phyloP scores from a whole-genome alignment of 225 moss, liverwort and hornwort genomes.

The Physcomitrium patens region DNA sequence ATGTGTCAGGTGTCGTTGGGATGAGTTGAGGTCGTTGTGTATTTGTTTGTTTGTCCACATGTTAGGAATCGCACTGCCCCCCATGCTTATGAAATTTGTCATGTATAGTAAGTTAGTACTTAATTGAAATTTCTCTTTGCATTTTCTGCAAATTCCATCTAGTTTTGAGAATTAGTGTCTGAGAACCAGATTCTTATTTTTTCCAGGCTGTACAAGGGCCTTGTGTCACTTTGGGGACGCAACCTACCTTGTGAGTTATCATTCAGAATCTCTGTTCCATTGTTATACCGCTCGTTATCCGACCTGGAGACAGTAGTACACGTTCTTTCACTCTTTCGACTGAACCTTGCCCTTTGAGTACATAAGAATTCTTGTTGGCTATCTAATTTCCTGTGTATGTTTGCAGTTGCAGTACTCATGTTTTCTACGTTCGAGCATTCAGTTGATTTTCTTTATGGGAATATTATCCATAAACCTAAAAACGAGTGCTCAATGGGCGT shows the following conservation, averaged over 20 bases:
- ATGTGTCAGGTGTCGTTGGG: background rate
- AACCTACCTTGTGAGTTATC: slow-evolving; percentile 63
- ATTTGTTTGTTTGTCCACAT: too few relatives aligned
- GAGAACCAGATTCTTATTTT: background rate
- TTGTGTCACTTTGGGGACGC: slow-evolving; percentile 70
- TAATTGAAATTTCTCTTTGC: too few relatives aligned
- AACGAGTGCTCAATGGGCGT: slow-evolving; percentile 46
- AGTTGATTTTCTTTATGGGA: slow-evolving; percentile 54
- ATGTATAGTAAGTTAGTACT: too few relatives aligned
- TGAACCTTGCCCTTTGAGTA: background rate
- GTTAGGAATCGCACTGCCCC: background rate
- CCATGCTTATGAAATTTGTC: background rate
- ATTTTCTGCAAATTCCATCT: background rate
- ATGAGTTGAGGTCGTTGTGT: too few relatives aligned
- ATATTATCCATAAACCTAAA: slow-evolving; percentile 42
- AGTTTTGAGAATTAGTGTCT: too few relatives aligned
- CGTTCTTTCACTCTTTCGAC: too few relatives aligned
- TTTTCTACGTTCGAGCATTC: slow-evolving; percentile 77
- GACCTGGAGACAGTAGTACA: background rate
- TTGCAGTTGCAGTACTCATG: slow-evolving; percentile 77
- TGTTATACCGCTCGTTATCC: background rate
- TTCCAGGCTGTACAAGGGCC: slow-evolving; percentile 66
- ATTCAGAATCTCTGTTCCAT: background rate
- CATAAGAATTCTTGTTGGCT: slow-evolving; percentile 3
- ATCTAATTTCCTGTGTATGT: background rate